These are phyloP conservation scores for Massariosphaeria phaeospora DNA, from an alignment of 495 filamentous ascomycete genomes.

Conservation along the genomic window DNA sequence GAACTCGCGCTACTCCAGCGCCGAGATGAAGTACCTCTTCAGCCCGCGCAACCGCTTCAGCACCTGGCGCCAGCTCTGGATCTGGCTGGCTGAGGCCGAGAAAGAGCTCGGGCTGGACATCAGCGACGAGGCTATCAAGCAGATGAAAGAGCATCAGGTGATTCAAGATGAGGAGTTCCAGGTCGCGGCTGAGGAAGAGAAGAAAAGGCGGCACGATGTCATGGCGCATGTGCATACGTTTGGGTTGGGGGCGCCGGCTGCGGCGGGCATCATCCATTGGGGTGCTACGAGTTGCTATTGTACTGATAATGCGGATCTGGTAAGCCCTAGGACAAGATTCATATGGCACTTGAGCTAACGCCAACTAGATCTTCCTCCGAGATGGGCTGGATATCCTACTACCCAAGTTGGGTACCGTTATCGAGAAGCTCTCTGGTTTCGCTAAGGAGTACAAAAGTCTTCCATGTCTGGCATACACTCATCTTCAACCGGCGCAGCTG, in stretches of 20 bases:
- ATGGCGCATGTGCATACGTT: constrained; percentile 68
- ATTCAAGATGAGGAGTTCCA: constrained; percentile 78
- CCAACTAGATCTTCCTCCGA: constrained; percentile 60
- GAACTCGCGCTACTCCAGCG: constrained; percentile 40
- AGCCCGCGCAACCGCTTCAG: constrained; percentile 41
- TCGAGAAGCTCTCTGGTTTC: constrained; percentile 73
- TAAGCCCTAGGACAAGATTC: neutral
- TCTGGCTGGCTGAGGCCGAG: constrained; percentile 43
- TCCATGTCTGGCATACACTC: constrained; percentile 73
- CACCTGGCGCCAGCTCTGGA: constrained; percentile 45
- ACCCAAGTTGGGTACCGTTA: constrained; percentile 79
- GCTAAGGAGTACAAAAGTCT: constrained; percentile 69
- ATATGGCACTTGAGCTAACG: constrained; percentile 4
- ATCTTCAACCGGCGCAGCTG: constrained; percentile 63
- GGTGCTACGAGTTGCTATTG: constrained; percentile 53
- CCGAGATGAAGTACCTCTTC: constrained; percentile 44
- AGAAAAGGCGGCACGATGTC: constrained; percentile 57
- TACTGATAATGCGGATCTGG: constrained; percentile 82
- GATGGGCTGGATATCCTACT: constrained; percentile 71
- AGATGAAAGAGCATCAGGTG: constrained; percentile 56
- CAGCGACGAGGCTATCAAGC: constrained; percentile 36
- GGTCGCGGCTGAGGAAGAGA: constrained; percentile 74
- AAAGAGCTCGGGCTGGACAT: constrained; percentile 36
- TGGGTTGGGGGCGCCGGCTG: constrained; percentile 68
- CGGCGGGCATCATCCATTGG: constrained; percentile 83